A percentile compares a stretch with the other conserved stretches of the same genome.
Evolutionary conservation across 768 basidiomycete species (phyloP).

Genomic region (Cystobasidiopsis lactophilus): DNA sequence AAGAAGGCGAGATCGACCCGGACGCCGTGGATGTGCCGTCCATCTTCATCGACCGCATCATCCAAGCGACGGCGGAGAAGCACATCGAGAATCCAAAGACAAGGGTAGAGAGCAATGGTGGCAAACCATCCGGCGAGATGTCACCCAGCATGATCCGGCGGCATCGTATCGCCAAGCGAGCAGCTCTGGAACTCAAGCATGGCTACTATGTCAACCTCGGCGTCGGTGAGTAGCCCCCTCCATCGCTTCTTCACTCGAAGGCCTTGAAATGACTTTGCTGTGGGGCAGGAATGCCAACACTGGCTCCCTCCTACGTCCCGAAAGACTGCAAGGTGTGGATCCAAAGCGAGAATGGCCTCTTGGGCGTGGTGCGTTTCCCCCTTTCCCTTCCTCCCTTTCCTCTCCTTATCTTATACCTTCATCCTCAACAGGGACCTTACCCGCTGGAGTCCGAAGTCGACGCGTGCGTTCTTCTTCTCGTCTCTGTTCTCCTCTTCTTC

Average conservation of each 20-base stretch:
- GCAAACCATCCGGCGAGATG: slow-evolving; percentile 5
- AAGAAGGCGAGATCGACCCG: slow-evolving; percentile 56
- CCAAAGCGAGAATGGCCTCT: slow-evolving; percentile 28
- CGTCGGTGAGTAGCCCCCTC: slow-evolving; percentile 9
- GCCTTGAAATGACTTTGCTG: too few species aligned
- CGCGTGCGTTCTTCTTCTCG: too few species aligned
- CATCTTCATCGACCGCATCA: slow-evolving; percentile 52
- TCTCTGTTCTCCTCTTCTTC: too few species aligned
- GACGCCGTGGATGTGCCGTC: slow-evolving; percentile 38
- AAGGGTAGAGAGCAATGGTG: not conserved
- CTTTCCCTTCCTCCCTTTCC: too few species aligned
- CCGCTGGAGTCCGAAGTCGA: too few species aligned
- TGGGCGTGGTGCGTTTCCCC: slow-evolving; percentile 17
- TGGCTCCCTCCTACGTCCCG: slow-evolving; percentile 24
- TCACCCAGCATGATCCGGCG: slow-evolving; percentile 20
- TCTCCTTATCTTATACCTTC: too few species aligned
- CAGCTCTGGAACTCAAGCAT: slow-evolving; percentile 70
- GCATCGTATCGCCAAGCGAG: slow-evolving; percentile 57
- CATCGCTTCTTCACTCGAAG: too few species aligned
- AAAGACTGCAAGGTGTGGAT: slow-evolving; percentile 26
- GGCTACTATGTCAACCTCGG: slow-evolving; percentile 28
- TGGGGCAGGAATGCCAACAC: slow-evolving; percentile 27
- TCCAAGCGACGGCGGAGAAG: slow-evolving; percentile 52
- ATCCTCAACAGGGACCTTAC: too few species aligned
- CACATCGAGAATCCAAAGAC: slow-evolving; percentile 47